These are phyloP conservation scores for Boletus sp. DNA, from an alignment of 1,284 basidiomycete species.

Conservation along the genomic window DNA sequence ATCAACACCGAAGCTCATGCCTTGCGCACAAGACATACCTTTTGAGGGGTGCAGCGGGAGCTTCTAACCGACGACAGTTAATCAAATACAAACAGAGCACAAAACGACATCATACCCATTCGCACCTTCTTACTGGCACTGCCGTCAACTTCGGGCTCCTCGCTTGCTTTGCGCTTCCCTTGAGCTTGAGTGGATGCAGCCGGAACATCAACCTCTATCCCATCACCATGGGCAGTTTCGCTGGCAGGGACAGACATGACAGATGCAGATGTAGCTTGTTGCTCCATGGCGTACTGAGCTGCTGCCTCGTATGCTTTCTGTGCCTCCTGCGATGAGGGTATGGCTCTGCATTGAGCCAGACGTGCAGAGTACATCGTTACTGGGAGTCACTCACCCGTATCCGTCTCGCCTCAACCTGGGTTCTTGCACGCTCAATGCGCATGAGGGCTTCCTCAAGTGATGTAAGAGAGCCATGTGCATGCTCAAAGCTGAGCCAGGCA, in stretches of 20 bases:
- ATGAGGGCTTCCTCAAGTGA: constrained; percentile 68
- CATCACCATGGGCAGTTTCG: constrained; percentile 3
- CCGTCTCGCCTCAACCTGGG: constrained; percentile 58
- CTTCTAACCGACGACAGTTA: constrained; percentile 35
- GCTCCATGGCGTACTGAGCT: constrained; percentile 45
- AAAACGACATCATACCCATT: constrained; percentile 41
- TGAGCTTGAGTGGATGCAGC: constrained; percentile 33
- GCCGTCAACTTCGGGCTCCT: constrained; percentile 35
- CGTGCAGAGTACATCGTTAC: not conserved
- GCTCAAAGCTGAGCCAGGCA: constrained; percentile 84
- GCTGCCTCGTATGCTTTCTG: constrained; percentile 50
- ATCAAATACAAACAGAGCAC: not conserved
- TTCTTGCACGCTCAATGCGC: constrained; percentile 63
- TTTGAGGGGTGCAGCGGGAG: constrained; percentile 49
- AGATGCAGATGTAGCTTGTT: constrained; percentile 39
- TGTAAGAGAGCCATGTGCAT: constrained; percentile 70
- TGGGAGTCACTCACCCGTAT: constrained; percentile 51
- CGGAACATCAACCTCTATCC: constrained; percentile 54
- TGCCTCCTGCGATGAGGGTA: constrained; percentile 47
- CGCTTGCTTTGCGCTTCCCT: constrained; percentile 64
- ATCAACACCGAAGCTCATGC: not conserved
- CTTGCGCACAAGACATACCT: constrained; percentile 41
- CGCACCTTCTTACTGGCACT: constrained; percentile 60
- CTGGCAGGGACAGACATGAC: constrained; percentile 32
- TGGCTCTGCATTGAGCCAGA: not conserved